These are phyloP conservation scores for Metschnikowia cerradonensis DNA, from an alignment of 805 yeast species.

Conservation along the genomic window DNA sequence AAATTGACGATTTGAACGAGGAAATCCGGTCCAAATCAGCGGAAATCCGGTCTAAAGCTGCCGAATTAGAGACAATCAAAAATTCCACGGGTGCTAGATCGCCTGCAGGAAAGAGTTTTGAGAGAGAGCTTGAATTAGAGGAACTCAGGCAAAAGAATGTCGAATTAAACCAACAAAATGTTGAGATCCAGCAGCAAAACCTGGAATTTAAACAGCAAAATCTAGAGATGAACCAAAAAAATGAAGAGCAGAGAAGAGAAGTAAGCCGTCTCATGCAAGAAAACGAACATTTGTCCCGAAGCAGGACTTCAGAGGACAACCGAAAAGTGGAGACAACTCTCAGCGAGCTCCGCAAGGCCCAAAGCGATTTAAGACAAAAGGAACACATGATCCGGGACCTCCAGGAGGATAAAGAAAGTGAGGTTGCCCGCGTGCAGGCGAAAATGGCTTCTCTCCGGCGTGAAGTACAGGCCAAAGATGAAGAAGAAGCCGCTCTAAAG, in stretches of 20 bases:
- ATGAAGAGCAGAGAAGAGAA: background rate
- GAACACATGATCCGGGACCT: constrained; percentile 7
- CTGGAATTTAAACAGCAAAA: background rate
- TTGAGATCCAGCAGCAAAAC: background rate
- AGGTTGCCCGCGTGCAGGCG: constrained; percentile 14
- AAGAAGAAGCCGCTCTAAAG: constrained; percentile 20
- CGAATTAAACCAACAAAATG: background rate
- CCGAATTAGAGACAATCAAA: background rate
- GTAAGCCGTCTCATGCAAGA: constrained; percentile 4
- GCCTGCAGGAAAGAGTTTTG: background rate
- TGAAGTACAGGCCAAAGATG: constrained; percentile 24
- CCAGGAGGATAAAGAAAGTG: constrained; percentile 8
- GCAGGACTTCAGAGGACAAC: constrained; percentile 10
- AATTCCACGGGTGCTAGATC: background rate
- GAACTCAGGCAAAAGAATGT: background rate
- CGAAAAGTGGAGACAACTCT: constrained; percentile 7
- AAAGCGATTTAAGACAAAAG: constrained; percentile 8
- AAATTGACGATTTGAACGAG: constrained; percentile 1
- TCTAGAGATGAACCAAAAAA: constrained; percentile 2
- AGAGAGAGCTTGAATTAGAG: background rate
- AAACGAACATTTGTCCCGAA: constrained; percentile 6
- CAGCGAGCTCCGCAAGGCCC: constrained; percentile 8
- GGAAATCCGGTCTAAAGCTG: background rate
- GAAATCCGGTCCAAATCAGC: background rate
- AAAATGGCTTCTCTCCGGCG: constrained; percentile 16